These are phyloP conservation scores for Crithidia sp. DNA, from an alignment of 208 protist species.

Conservation along the genomic window DNA sequence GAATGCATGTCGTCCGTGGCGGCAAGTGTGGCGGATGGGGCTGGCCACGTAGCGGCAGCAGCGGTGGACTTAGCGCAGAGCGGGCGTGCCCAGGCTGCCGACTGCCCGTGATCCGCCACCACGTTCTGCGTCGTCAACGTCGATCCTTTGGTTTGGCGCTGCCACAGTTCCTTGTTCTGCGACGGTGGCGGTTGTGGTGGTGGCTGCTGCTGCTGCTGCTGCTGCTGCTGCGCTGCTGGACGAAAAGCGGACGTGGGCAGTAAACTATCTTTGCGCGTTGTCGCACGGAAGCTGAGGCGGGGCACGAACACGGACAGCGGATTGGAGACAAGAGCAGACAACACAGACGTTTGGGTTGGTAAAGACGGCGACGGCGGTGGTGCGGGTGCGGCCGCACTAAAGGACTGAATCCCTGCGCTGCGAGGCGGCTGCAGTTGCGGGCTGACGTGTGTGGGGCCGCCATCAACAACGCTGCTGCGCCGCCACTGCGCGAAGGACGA, in stretches of 20 bases:
- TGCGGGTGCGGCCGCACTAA: background rate
- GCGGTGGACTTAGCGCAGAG: background rate
- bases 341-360: too few relatives aligned
- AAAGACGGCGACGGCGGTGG: background rate
- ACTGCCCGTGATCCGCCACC: background rate
- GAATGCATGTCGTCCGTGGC: background rate
- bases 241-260: background rate
- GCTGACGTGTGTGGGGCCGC: background rate
- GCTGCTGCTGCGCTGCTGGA: background rate
- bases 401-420: background rate
- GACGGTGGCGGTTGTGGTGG: conserved; percentile 3
- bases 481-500: conserved; percentile 12
- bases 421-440: conserved; percentile 13
- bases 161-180: conserved; percentile 17
- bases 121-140: background rate
- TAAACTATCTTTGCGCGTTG: background rate
- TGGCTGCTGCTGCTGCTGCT: background rate
- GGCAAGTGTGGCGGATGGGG: too few relatives aligned
- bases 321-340: background rate
- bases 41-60: background rate
- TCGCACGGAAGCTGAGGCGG: conserved; percentile 8
- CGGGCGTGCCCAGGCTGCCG: too few relatives aligned
- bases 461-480: background rate
- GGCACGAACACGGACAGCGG: conserved; percentile 13
- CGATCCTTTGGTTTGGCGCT: background rate